Evolutionary conservation across 2,329 filamentous ascomycete genomes (phyloP).

Genomic region (Rosellinia necatrix): DNA sequence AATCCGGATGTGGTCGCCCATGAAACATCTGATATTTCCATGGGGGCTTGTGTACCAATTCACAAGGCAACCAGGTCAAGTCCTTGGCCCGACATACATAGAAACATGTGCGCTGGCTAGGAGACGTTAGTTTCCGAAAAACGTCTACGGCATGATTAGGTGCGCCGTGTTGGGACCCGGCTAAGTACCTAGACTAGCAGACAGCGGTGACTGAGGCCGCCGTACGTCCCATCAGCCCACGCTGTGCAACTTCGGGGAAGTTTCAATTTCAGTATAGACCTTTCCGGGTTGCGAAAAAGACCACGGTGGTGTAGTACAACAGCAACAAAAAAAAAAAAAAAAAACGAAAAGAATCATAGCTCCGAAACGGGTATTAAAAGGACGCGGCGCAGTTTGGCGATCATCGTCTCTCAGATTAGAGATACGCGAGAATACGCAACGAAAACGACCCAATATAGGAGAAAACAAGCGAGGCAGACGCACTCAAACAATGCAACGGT

Average conservation of each 20-base stretch:
- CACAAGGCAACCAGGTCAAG: background rate
- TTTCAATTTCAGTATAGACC: background rate
- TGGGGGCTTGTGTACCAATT: background rate
- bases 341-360: too few species aligned
- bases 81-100: background rate
- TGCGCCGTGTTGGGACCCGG: background rate
- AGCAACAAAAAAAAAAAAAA: too few species aligned
- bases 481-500: slow-evolving; percentile 1
- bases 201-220: background rate
- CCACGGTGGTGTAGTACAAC: too few species aligned
- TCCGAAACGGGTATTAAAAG: background rate
- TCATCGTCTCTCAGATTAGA: background rate
- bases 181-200: background rate
- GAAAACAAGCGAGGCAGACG: slow-evolving; percentile 13
- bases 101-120: background rate
- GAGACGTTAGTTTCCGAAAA: background rate
- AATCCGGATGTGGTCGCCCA: slow-evolving; percentile 13
- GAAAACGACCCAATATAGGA: slow-evolving; percentile 1
- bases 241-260: slow-evolving; percentile 1
- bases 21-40: slow-evolving; percentile 4
- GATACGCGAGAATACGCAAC: background rate
- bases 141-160: background rate
- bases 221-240: slow-evolving; percentile 11
- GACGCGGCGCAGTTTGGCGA: background rate
- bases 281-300: too few species aligned